A percentile compares a stretch with the other conserved stretches of the same genome.
Evolutionary conservation across 1,139 yeast genomes (phyloP).

Genomic region (Taphrina wiesneri): DNA sequence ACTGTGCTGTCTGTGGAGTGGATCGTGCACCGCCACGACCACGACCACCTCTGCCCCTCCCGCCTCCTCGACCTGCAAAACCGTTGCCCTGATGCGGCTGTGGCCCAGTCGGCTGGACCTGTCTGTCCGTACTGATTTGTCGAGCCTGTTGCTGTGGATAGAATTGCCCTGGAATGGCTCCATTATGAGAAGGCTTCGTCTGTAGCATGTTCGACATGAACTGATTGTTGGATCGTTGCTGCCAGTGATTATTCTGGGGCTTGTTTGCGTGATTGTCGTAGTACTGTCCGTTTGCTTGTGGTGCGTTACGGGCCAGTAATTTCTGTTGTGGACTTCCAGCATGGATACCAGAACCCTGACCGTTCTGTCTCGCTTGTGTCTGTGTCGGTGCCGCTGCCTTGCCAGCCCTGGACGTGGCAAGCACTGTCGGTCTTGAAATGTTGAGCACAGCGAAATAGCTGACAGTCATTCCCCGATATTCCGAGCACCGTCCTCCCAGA

Average conservation of each 20-base stretch:
- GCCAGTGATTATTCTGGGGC: conserved; percentile 17
- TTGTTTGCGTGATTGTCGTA: neutral
- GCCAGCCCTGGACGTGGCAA: conserved; percentile 36
- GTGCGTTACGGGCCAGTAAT: conserved; percentile 16
- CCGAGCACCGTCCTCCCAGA: conserved; percentile 71
- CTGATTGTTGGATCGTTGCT: conserved; percentile 15
- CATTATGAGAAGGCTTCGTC: neutral
- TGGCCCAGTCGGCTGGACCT: conserved; percentile 1
- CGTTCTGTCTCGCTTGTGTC: neutral
- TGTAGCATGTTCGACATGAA: conserved; percentile 28
- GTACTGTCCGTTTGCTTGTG: conserved; percentile 14
- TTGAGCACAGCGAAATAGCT: conserved; percentile 83
- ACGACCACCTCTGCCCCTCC: conserved; percentile 33
- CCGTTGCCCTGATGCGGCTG: neutral
- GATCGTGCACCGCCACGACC: conserved; percentile 10
- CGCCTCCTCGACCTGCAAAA: conserved; percentile 33
- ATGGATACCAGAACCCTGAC: neutral
- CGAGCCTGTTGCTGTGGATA: conserved; percentile 8
- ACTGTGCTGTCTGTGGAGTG: neutral
- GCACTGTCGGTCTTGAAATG: conserved; percentile 54
- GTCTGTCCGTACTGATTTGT: neutral
- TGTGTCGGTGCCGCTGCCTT: neutral
- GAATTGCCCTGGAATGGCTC: neutral
- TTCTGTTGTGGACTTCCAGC: neutral
- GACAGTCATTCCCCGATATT: conserved; percentile 80